Percentiles rank a stretch among this genome's conserved stretches.
phyloP scores from a whole-genome alignment of 2,329 filamentous ascomycete genomes.

The Trichoderma koningii region DNA sequence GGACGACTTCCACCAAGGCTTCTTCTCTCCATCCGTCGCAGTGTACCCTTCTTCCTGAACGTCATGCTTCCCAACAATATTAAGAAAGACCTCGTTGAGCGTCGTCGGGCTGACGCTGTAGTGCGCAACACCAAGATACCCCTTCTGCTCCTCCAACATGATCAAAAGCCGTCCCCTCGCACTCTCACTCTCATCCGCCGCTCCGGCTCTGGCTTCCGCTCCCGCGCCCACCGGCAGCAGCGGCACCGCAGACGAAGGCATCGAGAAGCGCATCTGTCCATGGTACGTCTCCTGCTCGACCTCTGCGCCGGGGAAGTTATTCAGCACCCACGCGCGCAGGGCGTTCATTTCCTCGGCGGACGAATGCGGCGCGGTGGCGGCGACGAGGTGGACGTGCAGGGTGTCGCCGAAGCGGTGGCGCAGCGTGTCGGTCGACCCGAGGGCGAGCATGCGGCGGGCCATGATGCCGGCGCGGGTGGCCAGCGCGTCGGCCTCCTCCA shows the following conservation, averaged over 20 bases:
- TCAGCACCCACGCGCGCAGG: slow-evolving; percentile 66
- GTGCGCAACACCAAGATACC: slow-evolving; percentile 70
- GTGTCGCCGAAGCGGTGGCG: slow-evolving; percentile 70
- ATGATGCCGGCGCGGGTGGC: slow-evolving; percentile 69
- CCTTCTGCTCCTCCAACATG: slow-evolving; percentile 67
- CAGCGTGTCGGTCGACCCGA: slow-evolving; percentile 70
- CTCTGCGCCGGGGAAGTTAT: slow-evolving; percentile 63
- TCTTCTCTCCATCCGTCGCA: slow-evolving; percentile 32
- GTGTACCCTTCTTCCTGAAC: slow-evolving; percentile 68
- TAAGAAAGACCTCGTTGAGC: slow-evolving; percentile 84
- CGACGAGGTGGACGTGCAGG: slow-evolving; percentile 75
- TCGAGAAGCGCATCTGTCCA: slow-evolving; percentile 81
- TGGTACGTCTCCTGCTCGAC: slow-evolving; percentile 76
- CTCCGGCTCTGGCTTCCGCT: background rate
- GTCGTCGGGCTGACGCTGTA: slow-evolving; percentile 81
- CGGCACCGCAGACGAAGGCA: slow-evolving; percentile 44
- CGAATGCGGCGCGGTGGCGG: slow-evolving; percentile 70
- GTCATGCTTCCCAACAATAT: slow-evolving; percentile 74
- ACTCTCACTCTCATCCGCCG: slow-evolving; percentile 34
- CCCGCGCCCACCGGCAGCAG: background rate
- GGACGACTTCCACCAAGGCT: slow-evolving; percentile 32
- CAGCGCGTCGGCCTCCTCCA: slow-evolving; percentile 79
- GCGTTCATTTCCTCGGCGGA: slow-evolving; percentile 64
- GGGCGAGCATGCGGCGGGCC: slow-evolving; percentile 75
- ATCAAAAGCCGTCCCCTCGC: slow-evolving; percentile 69